Evolutionary conservation across 2,329 filamentous ascomycete genomes (phyloP).

Genomic region (Coleophoma cylindrospora): DNA sequence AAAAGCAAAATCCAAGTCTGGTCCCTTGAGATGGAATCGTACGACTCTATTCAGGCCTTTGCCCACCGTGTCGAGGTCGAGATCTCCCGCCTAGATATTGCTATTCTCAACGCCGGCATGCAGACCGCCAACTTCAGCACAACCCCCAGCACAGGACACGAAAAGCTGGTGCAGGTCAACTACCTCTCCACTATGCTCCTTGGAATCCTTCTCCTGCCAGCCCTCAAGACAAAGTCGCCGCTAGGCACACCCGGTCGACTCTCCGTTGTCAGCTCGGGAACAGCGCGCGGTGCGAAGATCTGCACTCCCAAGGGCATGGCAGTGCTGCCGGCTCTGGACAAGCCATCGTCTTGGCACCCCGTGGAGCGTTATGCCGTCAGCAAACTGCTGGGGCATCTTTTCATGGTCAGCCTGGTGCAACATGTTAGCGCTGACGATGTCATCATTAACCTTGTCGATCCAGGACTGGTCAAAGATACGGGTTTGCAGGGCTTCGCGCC

Average conservation of each 20-base stretch:
- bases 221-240: constrained; percentile 18
- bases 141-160: constrained; percentile 28
- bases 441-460: constrained; percentile 31
- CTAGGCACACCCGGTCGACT: constrained; percentile 4
- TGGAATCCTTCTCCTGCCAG: constrained; percentile 17
- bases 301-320: constrained; percentile 19
- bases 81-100: constrained; percentile 35
- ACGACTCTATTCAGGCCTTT: constrained; percentile 39
- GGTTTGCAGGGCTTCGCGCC: constrained; percentile 29
- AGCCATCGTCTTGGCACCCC: constrained; percentile 16
- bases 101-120: constrained; percentile 39
- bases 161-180: constrained; percentile 33
- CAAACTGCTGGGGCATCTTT: constrained; percentile 29
- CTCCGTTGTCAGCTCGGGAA: constrained; percentile 8
- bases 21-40: constrained; percentile 42
- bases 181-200: constrained; percentile 21
- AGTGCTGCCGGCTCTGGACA: constrained; percentile 27
- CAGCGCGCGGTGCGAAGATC: constrained; percentile 22
- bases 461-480: constrained; percentile 32
- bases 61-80: constrained; percentile 24
- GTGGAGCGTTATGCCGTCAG: constrained; percentile 24
- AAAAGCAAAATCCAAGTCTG: constrained; percentile 40
- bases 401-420: constrained; percentile 33
- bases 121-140: constrained; percentile 2
- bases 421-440: constrained; percentile 29